Conservation (phyloP, 805 yeast species). For the Crinitomyces ghanaensis region DNA sequence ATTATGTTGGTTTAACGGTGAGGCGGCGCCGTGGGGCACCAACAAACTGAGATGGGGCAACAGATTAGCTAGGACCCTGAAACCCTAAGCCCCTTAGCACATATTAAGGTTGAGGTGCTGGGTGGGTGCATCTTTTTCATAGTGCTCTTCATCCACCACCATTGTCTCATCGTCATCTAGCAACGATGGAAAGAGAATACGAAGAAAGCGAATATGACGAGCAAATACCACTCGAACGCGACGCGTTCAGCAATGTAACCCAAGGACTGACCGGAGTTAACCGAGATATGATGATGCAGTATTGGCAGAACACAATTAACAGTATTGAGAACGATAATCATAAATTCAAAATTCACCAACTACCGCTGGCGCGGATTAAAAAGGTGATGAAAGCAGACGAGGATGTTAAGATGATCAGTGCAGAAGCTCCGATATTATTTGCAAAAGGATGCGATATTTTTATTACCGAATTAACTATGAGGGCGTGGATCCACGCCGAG, state of each 20-base stretch:
- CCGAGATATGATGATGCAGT: slow-evolving; percentile 82
- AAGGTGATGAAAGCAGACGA: slow-evolving; percentile 98
- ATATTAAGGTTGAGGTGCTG: too few relatives aligned
- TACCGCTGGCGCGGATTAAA: slow-evolving; percentile 92
- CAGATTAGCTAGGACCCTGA: too few relatives aligned
- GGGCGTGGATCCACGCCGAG: slow-evolving; percentile 99
- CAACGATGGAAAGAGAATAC: too few relatives aligned
- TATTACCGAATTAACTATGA: slow-evolving; percentile 92
- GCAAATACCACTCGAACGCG: too few relatives aligned
- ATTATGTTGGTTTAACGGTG: too few relatives aligned
- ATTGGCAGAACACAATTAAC: slow-evolving; percentile 95
- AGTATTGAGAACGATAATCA: slow-evolving; percentile 62
- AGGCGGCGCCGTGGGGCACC: too few relatives aligned
- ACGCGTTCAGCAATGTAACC: slow-evolving; percentile 76
- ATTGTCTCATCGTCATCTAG: too few relatives aligned
- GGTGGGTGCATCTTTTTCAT: too few relatives aligned
- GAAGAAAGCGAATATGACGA: too few relatives aligned
- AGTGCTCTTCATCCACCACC: too few relatives aligned
- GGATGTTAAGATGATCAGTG: slow-evolving; percentile 94
- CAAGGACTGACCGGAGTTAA: slow-evolving; percentile 80
- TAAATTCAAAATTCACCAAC: slow-evolving; percentile 83
- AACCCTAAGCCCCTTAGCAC: too few relatives aligned
- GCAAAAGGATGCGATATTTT: slow-evolving; percentile 98
- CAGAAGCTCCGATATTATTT: slow-evolving; percentile 94
- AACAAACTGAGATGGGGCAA: too few relatives aligned